Conservation (phyloP, 2,329 filamentous ascomycete genomes). For the Emmonsia crescens region DNA sequence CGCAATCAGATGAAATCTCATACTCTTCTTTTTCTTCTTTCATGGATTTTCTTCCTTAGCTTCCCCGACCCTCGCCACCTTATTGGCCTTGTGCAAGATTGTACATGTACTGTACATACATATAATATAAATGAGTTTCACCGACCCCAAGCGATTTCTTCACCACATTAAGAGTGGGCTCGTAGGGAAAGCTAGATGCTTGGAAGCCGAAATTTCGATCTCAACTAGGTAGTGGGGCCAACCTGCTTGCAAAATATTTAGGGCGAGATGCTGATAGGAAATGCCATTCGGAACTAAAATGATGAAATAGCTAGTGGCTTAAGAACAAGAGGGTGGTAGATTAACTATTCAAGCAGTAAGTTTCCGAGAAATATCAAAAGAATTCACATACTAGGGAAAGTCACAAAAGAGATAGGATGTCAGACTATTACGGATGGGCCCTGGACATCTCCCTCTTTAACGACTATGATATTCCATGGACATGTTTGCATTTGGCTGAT, state of each 20-base stretch:
- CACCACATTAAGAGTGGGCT: background rate
- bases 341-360: background rate
- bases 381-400: background rate
- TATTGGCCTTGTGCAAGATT: background rate
- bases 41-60: background rate
- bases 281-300: background rate
- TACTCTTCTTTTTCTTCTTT: background rate
- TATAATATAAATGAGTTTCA: too few relatives aligned
- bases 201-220: background rate
- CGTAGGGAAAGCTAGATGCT: background rate
- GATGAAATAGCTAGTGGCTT: background rate
- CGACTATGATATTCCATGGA: background rate
- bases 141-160: background rate
- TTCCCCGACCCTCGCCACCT: background rate
- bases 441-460: background rate
- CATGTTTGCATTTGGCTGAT: background rate
- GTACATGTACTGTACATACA: too few relatives aligned
- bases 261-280: background rate
- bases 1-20: background rate
- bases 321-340: background rate
- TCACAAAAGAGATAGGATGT: background rate
- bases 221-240: background rate
- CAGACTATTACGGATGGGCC: background rate
- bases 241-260: background rate
- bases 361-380: background rate